These are phyloP conservation scores for Plantago lanceolata DNA, from an alignment of 305 asterid species.

Conservation along the genomic window DNA sequence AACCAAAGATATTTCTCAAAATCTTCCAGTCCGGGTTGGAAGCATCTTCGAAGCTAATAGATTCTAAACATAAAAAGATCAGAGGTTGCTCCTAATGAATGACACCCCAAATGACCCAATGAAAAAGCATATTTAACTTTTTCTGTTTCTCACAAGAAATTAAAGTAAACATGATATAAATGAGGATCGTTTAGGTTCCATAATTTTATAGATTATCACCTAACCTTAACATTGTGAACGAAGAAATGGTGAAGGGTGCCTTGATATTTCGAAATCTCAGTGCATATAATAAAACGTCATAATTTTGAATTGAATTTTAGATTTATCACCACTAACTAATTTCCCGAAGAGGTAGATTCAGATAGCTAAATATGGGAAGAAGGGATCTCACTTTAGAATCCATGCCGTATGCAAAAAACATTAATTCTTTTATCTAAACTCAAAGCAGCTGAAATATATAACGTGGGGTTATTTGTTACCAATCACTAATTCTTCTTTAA, in stretches of 20 bases:
- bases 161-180: not conserved
- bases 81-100: not conserved
- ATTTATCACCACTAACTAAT: conserved; percentile 11
- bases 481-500: too few relatives aligned
- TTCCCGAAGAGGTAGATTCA: conserved; percentile 5
- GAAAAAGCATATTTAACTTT: conserved; percentile 4
- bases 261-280: too few relatives aligned
- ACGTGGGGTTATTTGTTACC: too few relatives aligned
- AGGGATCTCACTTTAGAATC: not conserved
- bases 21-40: too few relatives aligned
- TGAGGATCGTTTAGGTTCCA: conserved; percentile 7
- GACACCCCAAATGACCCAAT: not conserved
- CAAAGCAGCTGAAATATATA: too few relatives aligned
- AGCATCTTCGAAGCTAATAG: too few relatives aligned
- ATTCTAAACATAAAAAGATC: too few relatives aligned
- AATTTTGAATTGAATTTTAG: conserved; percentile 11
- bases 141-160: conserved; percentile 3
- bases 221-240: too few relatives aligned
- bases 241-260: too few relatives aligned
- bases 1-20: too few relatives aligned
- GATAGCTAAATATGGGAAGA: conserved; percentile 10
- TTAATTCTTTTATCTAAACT: too few relatives aligned
- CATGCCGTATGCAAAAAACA: too few relatives aligned
- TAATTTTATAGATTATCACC: conserved; percentile 5
- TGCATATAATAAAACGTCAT: not conserved